Conservation (phyloP, 2,329 filamentous ascomycete species). For the Tolypocladium cylindrosporum region DNA sequence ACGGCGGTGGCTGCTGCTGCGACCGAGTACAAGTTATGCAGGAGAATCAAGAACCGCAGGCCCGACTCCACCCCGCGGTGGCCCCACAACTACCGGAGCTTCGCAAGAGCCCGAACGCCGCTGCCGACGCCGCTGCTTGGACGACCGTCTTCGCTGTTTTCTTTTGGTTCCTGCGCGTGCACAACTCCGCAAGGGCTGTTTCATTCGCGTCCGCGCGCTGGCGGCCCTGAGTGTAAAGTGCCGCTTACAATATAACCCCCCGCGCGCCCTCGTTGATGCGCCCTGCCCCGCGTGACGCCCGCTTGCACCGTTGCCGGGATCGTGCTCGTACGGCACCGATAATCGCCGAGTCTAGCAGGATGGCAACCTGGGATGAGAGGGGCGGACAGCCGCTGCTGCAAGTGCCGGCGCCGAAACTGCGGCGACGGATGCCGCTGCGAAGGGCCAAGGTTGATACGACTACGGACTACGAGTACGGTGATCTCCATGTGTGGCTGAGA, state of each 20-base stretch:
- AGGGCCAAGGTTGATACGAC: not conserved
- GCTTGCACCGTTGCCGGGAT: not conserved
- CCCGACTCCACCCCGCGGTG: not conserved
- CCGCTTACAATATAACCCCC: no score
- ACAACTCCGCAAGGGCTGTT: not conserved
- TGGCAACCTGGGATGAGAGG: not conserved
- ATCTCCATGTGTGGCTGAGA: not conserved
- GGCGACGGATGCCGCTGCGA: not conserved
- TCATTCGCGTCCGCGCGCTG: not conserved
- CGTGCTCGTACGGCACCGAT: not conserved
- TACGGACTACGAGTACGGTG: not conserved
- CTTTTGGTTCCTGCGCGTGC: no score
- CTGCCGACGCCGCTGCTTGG: not conserved
- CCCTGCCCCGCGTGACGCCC: not conserved
- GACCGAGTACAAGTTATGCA: not conserved
- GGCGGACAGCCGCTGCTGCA: not conserved
- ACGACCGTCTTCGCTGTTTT: not conserved
- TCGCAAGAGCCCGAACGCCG: conserved; percentile 19
- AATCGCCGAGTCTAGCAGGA: not conserved
- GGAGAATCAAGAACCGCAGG: not conserved
- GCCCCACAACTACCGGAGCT: conserved; percentile 10
- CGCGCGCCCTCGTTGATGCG: no score
- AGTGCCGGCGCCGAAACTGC: not conserved
- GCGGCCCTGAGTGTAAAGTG: no score
- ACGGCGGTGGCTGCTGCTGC: no score